Base-by-base conservation (phyloP, 2,329 filamentous ascomycete species). In the Knoxdaviesia capensis region DNA sequence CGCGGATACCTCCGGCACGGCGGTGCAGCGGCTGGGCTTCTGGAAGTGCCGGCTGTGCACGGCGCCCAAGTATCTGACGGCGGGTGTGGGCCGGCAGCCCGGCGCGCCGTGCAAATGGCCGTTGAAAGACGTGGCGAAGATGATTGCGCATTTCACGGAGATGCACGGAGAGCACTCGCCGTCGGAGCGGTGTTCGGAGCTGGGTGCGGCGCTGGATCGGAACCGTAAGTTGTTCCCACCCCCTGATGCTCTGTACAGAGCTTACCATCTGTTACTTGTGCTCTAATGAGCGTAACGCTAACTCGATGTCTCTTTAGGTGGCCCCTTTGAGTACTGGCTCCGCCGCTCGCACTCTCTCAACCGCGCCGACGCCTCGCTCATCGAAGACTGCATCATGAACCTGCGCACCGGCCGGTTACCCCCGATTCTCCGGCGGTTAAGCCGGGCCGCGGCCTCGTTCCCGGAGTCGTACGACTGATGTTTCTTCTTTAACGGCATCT, bases 261-360 rank as follows among this genome's bases (percentile, higher is more conserved):
- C 31, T 40, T 40, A 28, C 28, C 5, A 10, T 40, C 6, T 10
- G 29, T 8, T 11, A 7, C 33, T 41, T 36, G 28, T 29, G 20
- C 20, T 20, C 20, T 20, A 20, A 2, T 3, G 20, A 20, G 20
- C 20, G 20, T 42, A 31, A 44, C 40, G 9, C 34, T 31, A 38
- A 43, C 35, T 42, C 38, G 20, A 41, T 42, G 28, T 10, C 30
- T 4, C 30, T 39, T 31, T 33, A 62, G 59, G 57, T 5, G 63
- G 63, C 0, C 62, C 63, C 0, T 64, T 66, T 44, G 58, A 63
- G 50, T 64, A 66, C 49, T 66, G 63, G 63, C 53, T 65, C n/a
- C 56, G 58, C 7, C 54, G 57, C 34, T 63, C 62, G 5, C 58
- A 59, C 36, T 50, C 49, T 5, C 57, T 62, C 44, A 56, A 59